A percentile compares a stretch with the other conserved stretches of the same genome.
Evolutionary conservation across 2,329 filamentous ascomycete species (phyloP).

Genomic region (Colletotrichum euphorbiae): DNA sequence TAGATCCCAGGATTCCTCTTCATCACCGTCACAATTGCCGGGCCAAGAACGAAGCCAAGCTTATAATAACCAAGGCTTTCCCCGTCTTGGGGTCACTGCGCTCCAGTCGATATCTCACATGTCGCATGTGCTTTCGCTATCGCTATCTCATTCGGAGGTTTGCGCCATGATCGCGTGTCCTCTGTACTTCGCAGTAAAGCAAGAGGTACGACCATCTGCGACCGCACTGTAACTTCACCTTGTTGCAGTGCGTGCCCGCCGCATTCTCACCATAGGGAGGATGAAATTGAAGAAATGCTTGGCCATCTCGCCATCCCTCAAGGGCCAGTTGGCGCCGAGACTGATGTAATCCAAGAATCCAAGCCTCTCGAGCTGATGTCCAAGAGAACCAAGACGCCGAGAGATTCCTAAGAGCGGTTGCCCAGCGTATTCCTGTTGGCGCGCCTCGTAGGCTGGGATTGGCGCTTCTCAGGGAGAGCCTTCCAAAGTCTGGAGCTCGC

Average conservation of each 20-base stretch:
- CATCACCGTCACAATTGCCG: constrained; percentile 25
- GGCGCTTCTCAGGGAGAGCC: constrained; percentile 5
- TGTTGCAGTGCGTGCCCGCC: constrained; percentile 11
- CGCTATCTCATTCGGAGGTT: neutral
- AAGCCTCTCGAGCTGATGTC: constrained; percentile 28
- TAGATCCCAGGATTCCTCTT: neutral
- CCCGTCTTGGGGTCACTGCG: constrained; percentile 17
- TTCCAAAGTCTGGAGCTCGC: constrained; percentile 32
- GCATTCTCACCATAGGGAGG: constrained; percentile 18
- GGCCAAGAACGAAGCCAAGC: constrained; percentile 33
- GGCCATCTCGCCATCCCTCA: constrained; percentile 18
- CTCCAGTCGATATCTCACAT: neutral
- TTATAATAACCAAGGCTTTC: constrained; percentile 10
- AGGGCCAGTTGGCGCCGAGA: constrained; percentile 23
- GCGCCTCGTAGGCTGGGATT: constrained; percentile 2
- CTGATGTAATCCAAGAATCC: constrained; percentile 38
- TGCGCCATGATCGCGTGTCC: constrained; percentile 24
- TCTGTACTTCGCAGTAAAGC: neutral
- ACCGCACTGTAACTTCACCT: neutral
- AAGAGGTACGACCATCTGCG: neutral
- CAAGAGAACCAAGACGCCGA: constrained; percentile 31
- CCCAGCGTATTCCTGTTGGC: constrained; percentile 23
- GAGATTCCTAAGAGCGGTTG: constrained; percentile 24
- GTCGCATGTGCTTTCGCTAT: neutral
- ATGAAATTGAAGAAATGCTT: constrained; percentile 27